Evolutionary conservation across 2,329 filamentous ascomycete species (phyloP), one percentile per base, ranked within the genome.

Genomic region (Fusarium sp.): DNA sequence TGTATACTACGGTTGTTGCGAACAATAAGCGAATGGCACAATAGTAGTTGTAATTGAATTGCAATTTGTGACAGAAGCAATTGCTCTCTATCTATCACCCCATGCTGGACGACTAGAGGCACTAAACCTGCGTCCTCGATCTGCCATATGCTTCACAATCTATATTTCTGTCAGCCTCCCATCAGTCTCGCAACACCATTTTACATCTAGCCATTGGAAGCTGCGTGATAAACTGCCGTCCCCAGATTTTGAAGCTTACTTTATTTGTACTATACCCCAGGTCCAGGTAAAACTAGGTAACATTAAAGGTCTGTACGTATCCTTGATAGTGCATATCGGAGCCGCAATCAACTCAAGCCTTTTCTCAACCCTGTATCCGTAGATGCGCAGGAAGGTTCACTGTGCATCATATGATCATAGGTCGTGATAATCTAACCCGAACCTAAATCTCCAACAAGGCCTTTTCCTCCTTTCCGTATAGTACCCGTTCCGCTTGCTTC

Each of bases 41-140:
- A 63, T 60, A 60, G 33, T 10, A 40, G 52, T 33, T 46, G 69
- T 67, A 71, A 70, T 67, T 43, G 48, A 66, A 68, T 73, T 53
- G 43, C 55, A 72, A 62, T 63, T 48, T 37, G 44, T 67, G 66
- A 63, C 56, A 60, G 51, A 56, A 50, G 41, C 30, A 19, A 50
- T 39, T 37, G 23, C 10, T 7, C 50, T 58, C 41, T 69, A 65
- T 71, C 68, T 65, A 35, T 49, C 41, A 60, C 56, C 48, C 58
- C 51, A n/a, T 44, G 33, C 40, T 54, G 32, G 35, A 27, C 54
- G 44, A 46, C 51, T 49, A 54, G 27, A 11, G 9, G 10, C 4
- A 11, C 9, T 10, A 13, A 30, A 30, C 10, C 27, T 13, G 10
- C 10, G 10, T 11, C 11, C 10, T 30, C 25, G 27, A 30, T 6